Base-by-base conservation (phyloP, 805 yeast species). In the Candida lessepsii region DNA sequence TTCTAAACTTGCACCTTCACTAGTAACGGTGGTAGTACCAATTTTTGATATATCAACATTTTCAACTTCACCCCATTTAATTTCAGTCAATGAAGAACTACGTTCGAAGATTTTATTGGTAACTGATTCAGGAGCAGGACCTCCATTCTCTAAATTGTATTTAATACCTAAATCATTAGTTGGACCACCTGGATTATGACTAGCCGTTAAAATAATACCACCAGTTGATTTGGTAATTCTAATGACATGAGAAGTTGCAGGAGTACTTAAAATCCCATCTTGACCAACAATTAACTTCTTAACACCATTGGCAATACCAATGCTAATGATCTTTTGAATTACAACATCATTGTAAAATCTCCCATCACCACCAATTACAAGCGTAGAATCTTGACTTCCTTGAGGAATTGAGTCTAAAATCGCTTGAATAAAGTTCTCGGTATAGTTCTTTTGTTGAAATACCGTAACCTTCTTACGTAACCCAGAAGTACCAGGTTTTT, bases 171-270 rank as follows among this genome's bases (percentile, higher is more conserved):
- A 75, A 60, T 91, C 99, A 49, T 86, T 81, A 19, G 74, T 67
- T 42, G 96, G 96, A 7, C 98, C 97, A 60, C 99, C 99, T 13
- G 99, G 99, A 65, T 91, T 91, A 65, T 91, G 99, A 17, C 95
- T 84, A 2, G 98, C 98, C 7, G 99, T 91, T 57, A 91, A 73
- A 50, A 93, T 87, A 65, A 91, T 91, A 47, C 98, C 98, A 46
- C 98, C 99, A 9, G 96, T 88, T 43, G 83, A 79, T 25, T 76
- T 73, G 35, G 63, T 65, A 45, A 80, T 78, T 63, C 99, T 79
- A 53, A 91, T 93, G 42, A 93, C 70, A 58, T 89, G 87, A n/a
- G 96, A 86, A 15, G 96, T 91, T 13, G 98, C 97, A 1, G 98
- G 99, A 3, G 99, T 93, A 15, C 96, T 86, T 39, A 93, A 71